phyloP scores from a whole-genome alignment of 2,329 filamentous ascomycete species.

The Plenodomus tracheiphilus region DNA sequence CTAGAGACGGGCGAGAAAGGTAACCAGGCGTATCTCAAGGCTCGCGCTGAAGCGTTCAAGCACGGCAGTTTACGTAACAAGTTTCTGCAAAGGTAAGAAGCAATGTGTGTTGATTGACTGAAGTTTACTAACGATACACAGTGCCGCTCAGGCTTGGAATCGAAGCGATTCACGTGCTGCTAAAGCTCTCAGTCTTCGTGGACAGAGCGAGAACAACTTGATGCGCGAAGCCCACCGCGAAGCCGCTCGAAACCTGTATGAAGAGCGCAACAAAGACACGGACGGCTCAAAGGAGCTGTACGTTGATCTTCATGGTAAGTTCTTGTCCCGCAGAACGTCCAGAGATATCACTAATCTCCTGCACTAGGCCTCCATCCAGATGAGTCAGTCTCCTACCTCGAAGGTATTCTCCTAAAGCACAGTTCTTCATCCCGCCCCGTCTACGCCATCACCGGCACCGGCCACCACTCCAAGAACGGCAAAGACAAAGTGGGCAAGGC shows the following conservation, averaged over 20 bases:
- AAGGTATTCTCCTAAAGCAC: constrained; percentile 84
- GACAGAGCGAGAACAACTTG: constrained; percentile 93
- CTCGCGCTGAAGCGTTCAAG: constrained; percentile 93
- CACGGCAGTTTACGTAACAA: constrained; percentile 96
- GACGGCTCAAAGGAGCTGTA: constrained; percentile 73
- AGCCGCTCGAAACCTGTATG: constrained; percentile 87
- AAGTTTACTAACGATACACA: constrained; percentile 44
- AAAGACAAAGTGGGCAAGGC: constrained; percentile 98
- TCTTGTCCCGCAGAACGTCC: not conserved
- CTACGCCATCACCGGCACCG: constrained; percentile 95
- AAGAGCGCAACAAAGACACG: constrained; percentile 80
- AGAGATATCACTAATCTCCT: constrained; percentile 6
- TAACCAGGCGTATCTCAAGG: constrained; percentile 94
- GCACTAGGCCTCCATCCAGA: constrained; percentile 81
- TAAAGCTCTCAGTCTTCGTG: constrained; percentile 89
- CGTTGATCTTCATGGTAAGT: constrained; percentile 79
- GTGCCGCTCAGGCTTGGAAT: constrained; percentile 97
- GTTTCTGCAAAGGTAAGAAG: constrained; percentile 80
- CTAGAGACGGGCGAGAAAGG: constrained; percentile 87
- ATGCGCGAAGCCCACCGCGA: constrained; percentile 98
- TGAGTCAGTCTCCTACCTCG: constrained; percentile 92
- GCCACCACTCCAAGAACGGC: constrained; percentile 96
- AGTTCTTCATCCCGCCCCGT: constrained; percentile 71
- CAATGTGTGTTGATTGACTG: not conserved
- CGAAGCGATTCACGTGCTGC: constrained; percentile 94